phyloP scores from a whole-genome alignment of 805 yeast genomes.

The Pichia heedii region DNA sequence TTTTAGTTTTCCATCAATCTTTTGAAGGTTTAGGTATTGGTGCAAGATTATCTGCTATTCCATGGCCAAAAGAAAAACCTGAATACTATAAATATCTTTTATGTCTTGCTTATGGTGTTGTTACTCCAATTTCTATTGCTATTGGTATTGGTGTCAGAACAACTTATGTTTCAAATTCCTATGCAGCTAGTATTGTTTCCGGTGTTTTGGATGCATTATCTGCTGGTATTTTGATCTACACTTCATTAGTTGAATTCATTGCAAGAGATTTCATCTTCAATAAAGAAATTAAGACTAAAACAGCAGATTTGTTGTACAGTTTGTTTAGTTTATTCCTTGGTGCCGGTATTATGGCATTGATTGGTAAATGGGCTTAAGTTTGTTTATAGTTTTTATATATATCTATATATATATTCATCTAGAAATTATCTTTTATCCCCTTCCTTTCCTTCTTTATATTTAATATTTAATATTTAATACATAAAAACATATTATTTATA shows the following conservation, averaged over 20 bases:
- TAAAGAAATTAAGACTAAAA: constrained; percentile 45
- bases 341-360: constrained; percentile 61
- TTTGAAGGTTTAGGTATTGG: constrained; percentile 83
- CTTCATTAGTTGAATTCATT: constrained; percentile 66
- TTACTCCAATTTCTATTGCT: constrained; percentile 66
- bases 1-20: constrained; percentile 58
- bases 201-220: constrained; percentile 68
- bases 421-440: no score
- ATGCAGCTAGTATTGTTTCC: constrained; percentile 48
- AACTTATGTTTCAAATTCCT: constrained; percentile 45
- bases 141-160: constrained; percentile 67
- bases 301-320: constrained; percentile 38
- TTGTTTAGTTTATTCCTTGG: constrained; percentile 44
- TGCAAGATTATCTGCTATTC: constrained; percentile 51
- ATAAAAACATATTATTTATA: no score
- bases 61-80: constrained; percentile 27
- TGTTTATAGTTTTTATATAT: neutral
- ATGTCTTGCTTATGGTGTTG: constrained; percentile 40
- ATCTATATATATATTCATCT: no score
- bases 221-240: constrained; percentile 64
- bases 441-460: no score
- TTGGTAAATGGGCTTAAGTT: constrained; percentile 59
- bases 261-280: constrained; percentile 62
- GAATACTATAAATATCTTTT: constrained; percentile 35
- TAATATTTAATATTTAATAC: neutral